A percentile compares a stretch with the other conserved stretches of the same genome.
Evolutionary conservation across 495 filamentous ascomycete genomes (phyloP).

Genomic region (Hypoxylon perforatum): DNA sequence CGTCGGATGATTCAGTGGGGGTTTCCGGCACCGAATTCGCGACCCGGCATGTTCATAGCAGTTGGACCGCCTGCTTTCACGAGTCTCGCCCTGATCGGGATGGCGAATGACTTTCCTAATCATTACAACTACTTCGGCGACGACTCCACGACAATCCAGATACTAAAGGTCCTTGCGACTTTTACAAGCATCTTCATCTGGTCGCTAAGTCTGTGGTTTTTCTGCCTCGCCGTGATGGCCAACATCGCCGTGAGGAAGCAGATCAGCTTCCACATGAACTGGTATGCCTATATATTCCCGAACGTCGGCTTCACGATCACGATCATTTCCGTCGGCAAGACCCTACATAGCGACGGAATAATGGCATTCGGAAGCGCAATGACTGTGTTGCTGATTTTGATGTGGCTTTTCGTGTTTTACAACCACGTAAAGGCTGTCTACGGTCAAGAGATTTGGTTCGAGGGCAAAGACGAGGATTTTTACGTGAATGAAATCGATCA

Average conservation of each 20-base stretch:
- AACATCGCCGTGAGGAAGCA: conserved; percentile 63
- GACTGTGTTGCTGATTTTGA: conserved; percentile 64
- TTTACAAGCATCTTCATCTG: conserved; percentile 71
- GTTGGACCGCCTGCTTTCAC: conserved; percentile 77
- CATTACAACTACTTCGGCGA: conserved; percentile 39
- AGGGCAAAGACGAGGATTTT: conserved; percentile 71
- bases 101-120: conserved; percentile 61
- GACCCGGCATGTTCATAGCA: conserved; percentile 77
- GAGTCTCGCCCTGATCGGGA: conserved; percentile 72
- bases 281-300: conserved; percentile 69
- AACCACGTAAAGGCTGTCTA: conserved; percentile 65
- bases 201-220: conserved; percentile 79
- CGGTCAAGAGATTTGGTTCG: conserved; percentile 66
- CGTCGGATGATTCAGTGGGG: conserved; percentile 69
- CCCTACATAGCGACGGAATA: conserved; percentile 53
- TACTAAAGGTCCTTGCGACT: conserved; percentile 42
- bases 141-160: conserved; percentile 37
- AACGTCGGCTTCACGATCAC: conserved; percentile 67
- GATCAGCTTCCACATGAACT: conserved; percentile 64
- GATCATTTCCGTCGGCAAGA: conserved; percentile 59
- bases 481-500: conserved; percentile 44
- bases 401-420: conserved; percentile 68
- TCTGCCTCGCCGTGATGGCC: conserved; percentile 66
- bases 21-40: conserved; percentile 56
- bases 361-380: conserved; percentile 61